Evolutionary conservation across 2,329 filamentous ascomycete species (phyloP), one percentile per base, ranked within the genome.

Genomic region (Elsinoe batatas): DNA sequence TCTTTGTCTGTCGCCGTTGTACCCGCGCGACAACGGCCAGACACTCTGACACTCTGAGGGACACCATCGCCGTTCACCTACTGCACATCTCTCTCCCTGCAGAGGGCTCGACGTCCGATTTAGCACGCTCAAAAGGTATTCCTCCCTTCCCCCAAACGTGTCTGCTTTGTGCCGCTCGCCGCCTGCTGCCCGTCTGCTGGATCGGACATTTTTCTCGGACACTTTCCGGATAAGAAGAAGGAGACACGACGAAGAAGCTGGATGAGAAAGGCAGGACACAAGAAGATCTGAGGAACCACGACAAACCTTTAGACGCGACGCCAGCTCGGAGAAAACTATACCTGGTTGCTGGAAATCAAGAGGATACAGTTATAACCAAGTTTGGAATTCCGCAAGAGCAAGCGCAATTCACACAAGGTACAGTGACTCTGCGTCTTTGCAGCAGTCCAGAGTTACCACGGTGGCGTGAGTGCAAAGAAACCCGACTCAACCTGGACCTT

Each of bases 1-100:
- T 55, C 53, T 55, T 55, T 55, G 53, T 55, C 53, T 44, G 32
- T 46, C 53, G 40, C 53, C 53, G 53, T 55, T 55, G 53, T 17
- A 55, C 20, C 51, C 38, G 37, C 53, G 53, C 40, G 26, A 51
- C 40, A 55, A 55, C 53, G 53, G 53, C 32, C 53, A 55, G 15
- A 44, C 22, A 55, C 30, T 35, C 53, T 55, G 33, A 40, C 22
- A 55, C 30, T 35, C 53, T 55, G 33, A 40, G 18, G 37, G 15
- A 42, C 37, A 55, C 38, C 22, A 15, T 32, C 22, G 42, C 40
- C 17, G 32, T 54, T 36, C 26, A 43, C 33, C 49, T 30, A 54
- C 15, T 54, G 20, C 37, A 43, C 36, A 35, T 43, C 37, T 42
- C 33, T 36, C 36, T 54, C 30, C 37, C 32, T 44, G 22, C 37